These are phyloP conservation scores for Tulasnella sp. DNA, from an alignment of 768 basidiomycete species.

Conservation along the genomic window DNA sequence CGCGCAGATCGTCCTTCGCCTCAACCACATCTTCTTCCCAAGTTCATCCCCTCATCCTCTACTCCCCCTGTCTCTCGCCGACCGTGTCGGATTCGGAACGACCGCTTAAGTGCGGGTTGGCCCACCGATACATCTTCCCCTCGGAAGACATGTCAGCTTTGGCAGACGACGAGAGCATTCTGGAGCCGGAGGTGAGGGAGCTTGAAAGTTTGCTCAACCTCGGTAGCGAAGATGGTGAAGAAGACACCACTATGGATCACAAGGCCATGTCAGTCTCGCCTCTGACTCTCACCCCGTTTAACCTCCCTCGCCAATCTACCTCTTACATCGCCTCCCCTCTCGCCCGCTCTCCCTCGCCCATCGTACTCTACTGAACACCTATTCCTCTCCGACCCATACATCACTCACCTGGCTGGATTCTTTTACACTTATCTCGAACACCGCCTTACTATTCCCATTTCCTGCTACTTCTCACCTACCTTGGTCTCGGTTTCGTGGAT, in stretches of 20 bases:
- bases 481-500: background rate
- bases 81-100: background rate
- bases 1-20: constrained; percentile 4
- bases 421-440: background rate
- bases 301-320: background rate
- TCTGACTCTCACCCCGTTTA: background rate
- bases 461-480: background rate
- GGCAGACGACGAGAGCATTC: background rate
- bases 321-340: background rate
- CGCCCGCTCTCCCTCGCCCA: too few species aligned
- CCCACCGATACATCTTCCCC: constrained; percentile 5
- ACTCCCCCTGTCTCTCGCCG: constrained; percentile 9
- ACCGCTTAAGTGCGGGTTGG: constrained; percentile 12
- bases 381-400: background rate
- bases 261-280: too few species aligned
- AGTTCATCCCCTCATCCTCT: constrained; percentile 5
- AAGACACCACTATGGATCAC: too few species aligned
- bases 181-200: background rate
- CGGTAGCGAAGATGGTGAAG: background rate
- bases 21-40: background rate
- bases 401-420: background rate
- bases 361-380: constrained; percentile 1
- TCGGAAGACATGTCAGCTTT: background rate
- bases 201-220: constrained; percentile 3
- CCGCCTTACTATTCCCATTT: background rate